Percentiles rank a stretch among this genome's conserved stretches.
phyloP scores from a whole-genome alignment of 208 protist species.

The Crithidia acanthocephali region DNA sequence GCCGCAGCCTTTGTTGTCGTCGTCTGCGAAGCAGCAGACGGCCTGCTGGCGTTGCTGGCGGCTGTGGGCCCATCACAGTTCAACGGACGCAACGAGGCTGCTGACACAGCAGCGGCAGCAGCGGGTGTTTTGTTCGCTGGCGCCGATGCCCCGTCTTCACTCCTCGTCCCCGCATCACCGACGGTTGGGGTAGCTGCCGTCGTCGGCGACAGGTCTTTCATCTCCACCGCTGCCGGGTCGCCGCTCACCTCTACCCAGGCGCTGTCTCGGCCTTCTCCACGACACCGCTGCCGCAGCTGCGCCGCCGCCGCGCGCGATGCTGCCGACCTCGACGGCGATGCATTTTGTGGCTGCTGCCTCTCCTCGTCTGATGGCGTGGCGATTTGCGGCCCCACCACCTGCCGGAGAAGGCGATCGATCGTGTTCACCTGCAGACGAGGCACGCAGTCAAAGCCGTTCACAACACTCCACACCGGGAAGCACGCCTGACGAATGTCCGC shows the following conservation, averaged over 20 bases:
- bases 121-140: not conserved
- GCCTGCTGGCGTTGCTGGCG: too few species aligned
- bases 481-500: slow-evolving; percentile 1
- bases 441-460: slow-evolving; percentile 62
- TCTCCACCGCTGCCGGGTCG: slow-evolving; percentile 10
- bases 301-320: not conserved
- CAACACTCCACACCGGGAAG: slow-evolving; percentile 56
- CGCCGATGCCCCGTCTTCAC: not conserved
- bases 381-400: slow-evolving; percentile 18
- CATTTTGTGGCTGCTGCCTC: not conserved
- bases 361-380: not conserved
- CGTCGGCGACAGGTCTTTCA: slow-evolving; percentile 12
- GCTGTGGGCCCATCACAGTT: too few species aligned
- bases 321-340: too few species aligned
- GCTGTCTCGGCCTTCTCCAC: slow-evolving; percentile 1
- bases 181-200: too few species aligned
- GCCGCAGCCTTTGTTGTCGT: not conserved
- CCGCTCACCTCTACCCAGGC: slow-evolving; percentile 1
- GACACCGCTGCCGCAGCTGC: slow-evolving; percentile 4
- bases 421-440: slow-evolving; percentile 72
- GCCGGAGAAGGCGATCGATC: slow-evolving; percentile 46
- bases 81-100: too few species aligned
- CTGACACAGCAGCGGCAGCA: not conserved
- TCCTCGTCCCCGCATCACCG: too few species aligned
- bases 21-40: not conserved